Conservation (phyloP, 78 protist species). For the Protostelium mycophagum region DNA sequence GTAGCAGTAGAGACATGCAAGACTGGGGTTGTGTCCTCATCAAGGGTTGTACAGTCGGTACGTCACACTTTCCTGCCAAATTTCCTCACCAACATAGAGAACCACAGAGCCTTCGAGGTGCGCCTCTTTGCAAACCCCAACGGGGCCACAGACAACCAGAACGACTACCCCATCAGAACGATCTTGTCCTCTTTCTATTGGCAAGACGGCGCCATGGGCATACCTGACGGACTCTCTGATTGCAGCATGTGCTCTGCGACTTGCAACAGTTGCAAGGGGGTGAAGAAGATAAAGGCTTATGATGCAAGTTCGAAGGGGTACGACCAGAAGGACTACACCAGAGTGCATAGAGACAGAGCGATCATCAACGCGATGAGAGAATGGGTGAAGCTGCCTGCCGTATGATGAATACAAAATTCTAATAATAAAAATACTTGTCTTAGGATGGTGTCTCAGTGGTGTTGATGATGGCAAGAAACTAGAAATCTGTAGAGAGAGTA, state of each 20-base stretch:
- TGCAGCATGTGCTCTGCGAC: constrained; percentile 16
- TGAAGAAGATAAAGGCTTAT: constrained; percentile 29
- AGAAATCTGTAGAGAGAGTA: too few relatives aligned
- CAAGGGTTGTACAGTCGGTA: background rate
- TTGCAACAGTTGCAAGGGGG: constrained; percentile 8
- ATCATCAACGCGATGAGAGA: constrained; percentile 59
- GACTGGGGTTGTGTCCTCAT: constrained; percentile 1
- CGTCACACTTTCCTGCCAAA: background rate
- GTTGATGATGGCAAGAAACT: too few relatives aligned
- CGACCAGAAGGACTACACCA: constrained; percentile 32
- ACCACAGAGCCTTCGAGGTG: constrained; percentile 58
- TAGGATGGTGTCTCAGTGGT: too few relatives aligned
- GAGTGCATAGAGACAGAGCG: constrained; percentile 43
- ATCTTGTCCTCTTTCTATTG: constrained; percentile 41
- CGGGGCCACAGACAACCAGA: constrained; percentile 53
- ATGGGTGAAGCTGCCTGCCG: constrained; percentile 44
- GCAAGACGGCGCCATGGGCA: constrained; percentile 9
- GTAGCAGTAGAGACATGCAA: constrained; percentile 54
- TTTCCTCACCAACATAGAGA: background rate
- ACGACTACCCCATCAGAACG: constrained; percentile 55
- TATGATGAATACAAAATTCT: too few relatives aligned
- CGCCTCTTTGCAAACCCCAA: constrained; percentile 34
- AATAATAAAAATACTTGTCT: too few relatives aligned
- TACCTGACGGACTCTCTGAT: constrained; percentile 62
- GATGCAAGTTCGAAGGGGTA: constrained; percentile 23